These are phyloP conservation scores for Sideroxylon spinosum DNA, from an alignment of 179 eudicot genomes.

Conservation along the genomic window DNA sequence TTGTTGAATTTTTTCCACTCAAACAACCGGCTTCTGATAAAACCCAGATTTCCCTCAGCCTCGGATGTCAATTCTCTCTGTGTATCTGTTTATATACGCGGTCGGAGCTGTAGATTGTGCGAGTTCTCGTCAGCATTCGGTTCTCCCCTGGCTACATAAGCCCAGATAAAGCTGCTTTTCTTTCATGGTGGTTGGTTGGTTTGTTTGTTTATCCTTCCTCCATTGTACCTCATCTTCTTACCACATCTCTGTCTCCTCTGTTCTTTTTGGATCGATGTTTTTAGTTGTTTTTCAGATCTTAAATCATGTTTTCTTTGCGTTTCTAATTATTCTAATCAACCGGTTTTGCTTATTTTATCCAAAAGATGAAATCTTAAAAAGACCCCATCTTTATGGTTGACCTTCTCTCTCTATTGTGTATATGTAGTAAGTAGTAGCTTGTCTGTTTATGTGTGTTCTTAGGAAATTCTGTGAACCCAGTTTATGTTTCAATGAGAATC, in stretches of 20 bases:
- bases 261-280: not conserved
- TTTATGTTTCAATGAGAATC: not conserved
- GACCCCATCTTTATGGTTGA: not conserved
- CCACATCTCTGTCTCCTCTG: not conserved
- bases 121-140: not conserved
- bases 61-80: not conserved
- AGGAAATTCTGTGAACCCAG: not conserved
- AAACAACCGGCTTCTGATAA: too few relatives aligned
- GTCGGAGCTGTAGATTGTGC: not conserved
- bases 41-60: not conserved
- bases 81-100: not conserved
- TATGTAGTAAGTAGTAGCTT: not conserved
- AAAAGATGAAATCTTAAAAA: not conserved
- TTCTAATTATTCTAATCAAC: not conserved
- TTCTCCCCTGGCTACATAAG: not conserved
- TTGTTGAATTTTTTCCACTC: too few relatives aligned
- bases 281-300: not conserved
- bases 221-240: not conserved
- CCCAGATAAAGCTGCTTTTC: not conserved
- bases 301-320: not conserved
- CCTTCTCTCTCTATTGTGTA: not conserved
- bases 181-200: not conserved
- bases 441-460: not conserved
- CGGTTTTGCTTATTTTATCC: not conserved
- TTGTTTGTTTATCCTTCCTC: not conserved